Conservation (phyloP, 148 eudicot species). For the Cornus controversa region DNA sequence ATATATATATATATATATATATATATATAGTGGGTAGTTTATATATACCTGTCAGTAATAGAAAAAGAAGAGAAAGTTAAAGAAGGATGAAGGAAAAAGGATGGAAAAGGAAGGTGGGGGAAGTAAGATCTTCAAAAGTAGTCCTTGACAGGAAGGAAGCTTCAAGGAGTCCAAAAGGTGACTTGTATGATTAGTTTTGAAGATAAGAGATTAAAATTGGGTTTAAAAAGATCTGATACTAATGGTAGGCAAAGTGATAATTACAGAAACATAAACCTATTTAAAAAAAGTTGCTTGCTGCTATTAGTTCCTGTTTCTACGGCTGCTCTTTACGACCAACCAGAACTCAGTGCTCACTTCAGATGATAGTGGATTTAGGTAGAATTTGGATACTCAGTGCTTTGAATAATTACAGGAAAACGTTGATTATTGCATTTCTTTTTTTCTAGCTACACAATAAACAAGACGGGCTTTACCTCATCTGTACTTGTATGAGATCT, state of each 20-base stretch:
- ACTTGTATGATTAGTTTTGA: constrained; percentile 4
- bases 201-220: background rate
- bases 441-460: too few relatives aligned
- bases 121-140: background rate
- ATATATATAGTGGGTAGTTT: background rate
- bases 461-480: too few relatives aligned
- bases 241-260: constrained; percentile 9
- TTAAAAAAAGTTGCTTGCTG: background rate
- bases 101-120: background rate
- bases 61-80: background rate
- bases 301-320: background rate
- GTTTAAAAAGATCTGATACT: background rate
- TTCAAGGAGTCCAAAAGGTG: background rate
- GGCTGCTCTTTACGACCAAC: background rate
- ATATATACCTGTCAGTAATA: constrained; percentile 1
- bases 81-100: background rate
- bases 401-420: too few relatives aligned
- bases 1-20: too few relatives aligned
- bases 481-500: too few relatives aligned
- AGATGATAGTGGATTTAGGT: background rate
- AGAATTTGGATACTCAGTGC: background rate
- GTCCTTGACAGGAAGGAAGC: background rate
- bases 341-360: background rate
- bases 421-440: too few relatives aligned
- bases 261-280: background rate